phyloP scores from a whole-genome alignment of 2,329 filamentous ascomycete genomes.

The Calonectria montana region DNA sequence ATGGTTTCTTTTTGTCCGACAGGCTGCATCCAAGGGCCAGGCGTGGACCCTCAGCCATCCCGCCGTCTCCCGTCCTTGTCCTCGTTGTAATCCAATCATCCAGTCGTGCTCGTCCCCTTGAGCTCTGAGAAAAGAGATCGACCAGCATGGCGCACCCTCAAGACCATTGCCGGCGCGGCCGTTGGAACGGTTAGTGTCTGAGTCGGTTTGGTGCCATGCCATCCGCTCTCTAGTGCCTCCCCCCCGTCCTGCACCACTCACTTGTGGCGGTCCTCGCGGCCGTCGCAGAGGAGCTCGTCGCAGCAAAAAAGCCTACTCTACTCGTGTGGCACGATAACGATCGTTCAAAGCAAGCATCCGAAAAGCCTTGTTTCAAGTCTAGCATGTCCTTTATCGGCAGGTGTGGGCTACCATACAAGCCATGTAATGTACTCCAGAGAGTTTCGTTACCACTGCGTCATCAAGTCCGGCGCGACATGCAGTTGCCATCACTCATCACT shows the following conservation, averaged over 20 bases:
- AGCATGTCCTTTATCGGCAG: background rate
- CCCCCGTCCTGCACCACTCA: background rate
- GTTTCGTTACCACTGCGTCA: slow-evolving; percentile 18
- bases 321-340: slow-evolving; percentile 2
- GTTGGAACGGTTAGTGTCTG: slow-evolving; percentile 39
- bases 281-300: slow-evolving; percentile 9
- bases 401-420: background rate
- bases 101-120: background rate
- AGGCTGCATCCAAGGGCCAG: background rate
- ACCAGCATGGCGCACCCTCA: slow-evolving; percentile 15
- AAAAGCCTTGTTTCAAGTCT: background rate
- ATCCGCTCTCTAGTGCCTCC: slow-evolving; percentile 29
- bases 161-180: slow-evolving; percentile 23
- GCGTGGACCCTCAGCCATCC: background rate
- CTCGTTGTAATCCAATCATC: background rate
- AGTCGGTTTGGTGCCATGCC: slow-evolving; percentile 34
- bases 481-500: slow-evolving; percentile 17
- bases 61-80: background rate
- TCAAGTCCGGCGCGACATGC: slow-evolving; percentile 15
- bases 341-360: background rate
- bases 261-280: background rate
- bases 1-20: background rate
- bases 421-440: background rate
- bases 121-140: slow-evolving; percentile 3
- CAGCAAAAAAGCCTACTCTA: slow-evolving; percentile 39